Conservation (phyloP, 2,329 filamentous ascomycete genomes). For the Venturia oleaginea region DNA sequence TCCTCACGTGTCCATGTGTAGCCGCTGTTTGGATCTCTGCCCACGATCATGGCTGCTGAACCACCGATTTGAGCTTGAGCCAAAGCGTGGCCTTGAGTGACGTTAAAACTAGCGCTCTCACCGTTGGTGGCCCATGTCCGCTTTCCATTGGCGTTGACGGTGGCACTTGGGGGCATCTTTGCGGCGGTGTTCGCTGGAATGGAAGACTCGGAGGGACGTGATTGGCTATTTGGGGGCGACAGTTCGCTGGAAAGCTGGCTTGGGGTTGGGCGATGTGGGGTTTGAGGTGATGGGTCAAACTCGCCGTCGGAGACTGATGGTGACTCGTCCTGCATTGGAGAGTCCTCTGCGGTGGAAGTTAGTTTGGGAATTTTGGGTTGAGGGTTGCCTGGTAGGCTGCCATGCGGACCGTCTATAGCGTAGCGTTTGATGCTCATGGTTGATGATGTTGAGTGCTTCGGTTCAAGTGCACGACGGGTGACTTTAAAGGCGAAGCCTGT, state of each 20-base stretch:
- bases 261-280: background rate
- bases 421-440: background rate
- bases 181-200: slow-evolving; percentile 58
- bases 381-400: slow-evolving; percentile 6
- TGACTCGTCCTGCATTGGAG: slow-evolving; percentile 10
- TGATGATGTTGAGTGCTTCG: background rate
- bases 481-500: background rate
- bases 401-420: slow-evolving; percentile 8
- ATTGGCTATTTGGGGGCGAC: slow-evolving; percentile 53
- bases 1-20: slow-evolving; percentile 55
- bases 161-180: slow-evolving; percentile 65
- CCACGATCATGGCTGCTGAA: slow-evolving; percentile 49
- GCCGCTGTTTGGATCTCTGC: slow-evolving; percentile 43
- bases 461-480: background rate
- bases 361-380: background rate
- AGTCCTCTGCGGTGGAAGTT: slow-evolving; percentile 1
- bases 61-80: slow-evolving; percentile 65
- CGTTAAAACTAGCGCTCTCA: slow-evolving; percentile 40
- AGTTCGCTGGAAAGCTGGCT: slow-evolving; percentile 35
- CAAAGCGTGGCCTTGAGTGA: slow-evolving; percentile 78
- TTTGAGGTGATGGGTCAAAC: background rate
- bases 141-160: slow-evolving; percentile 67
- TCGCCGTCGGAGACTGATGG: background rate
- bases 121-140: slow-evolving; percentile 50
- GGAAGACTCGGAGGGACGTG: slow-evolving; percentile 55